phyloP scores from a whole-genome alignment of 305 asterid genomes.

The Fraxinus baroniana region DNA sequence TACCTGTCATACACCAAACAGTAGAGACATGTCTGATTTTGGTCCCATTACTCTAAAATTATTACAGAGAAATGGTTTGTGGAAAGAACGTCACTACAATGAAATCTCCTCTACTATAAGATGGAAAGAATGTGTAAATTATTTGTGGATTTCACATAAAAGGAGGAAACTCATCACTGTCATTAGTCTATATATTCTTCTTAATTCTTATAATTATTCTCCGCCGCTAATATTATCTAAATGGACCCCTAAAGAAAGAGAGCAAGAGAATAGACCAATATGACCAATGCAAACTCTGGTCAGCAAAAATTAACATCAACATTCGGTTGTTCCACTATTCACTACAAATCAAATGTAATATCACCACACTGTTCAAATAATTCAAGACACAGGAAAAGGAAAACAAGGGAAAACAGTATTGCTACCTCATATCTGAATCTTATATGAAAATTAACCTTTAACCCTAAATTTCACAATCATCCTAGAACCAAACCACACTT shows the following conservation, averaged over 20 bases:
- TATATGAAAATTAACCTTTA: not conserved
- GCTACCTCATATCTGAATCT: constrained; percentile 10
- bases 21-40: not conserved
- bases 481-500: not conserved
- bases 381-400: not conserved
- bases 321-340: not conserved
- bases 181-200: not conserved
- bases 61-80: not conserved
- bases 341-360: not conserved
- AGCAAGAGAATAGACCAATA: not conserved
- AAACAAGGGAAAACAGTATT: not conserved
- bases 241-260: not conserved
- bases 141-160: not conserved
- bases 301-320: not conserved
- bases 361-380: not conserved
- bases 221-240: not conserved
- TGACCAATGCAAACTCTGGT: not conserved
- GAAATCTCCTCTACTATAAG: not conserved
- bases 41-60: not conserved
- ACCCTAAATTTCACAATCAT: constrained; percentile 12
- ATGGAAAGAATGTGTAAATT: not conserved
- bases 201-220: not conserved
- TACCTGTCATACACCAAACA: not conserved
- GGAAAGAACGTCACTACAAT: not conserved
- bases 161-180: not conserved